phyloP scores from a whole-genome alignment of 106 monocot genomes.

The Alisma plantagoaquatica region DNA sequence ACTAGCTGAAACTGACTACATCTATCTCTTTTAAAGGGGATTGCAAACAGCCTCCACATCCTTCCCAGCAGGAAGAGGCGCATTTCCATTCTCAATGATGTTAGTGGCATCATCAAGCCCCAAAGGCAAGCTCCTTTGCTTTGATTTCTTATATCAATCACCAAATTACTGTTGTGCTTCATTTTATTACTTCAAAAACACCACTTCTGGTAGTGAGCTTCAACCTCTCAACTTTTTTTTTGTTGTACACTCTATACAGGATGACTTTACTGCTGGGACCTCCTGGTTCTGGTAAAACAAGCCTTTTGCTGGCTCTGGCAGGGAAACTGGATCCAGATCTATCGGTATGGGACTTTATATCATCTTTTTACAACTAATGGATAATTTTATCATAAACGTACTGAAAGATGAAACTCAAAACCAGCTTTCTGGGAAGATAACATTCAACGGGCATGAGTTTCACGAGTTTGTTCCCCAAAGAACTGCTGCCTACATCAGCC shows the following conservation, averaged over 20 bases:
- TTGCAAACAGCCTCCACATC: constrained; percentile 30
- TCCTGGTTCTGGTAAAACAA: constrained; percentile 68
- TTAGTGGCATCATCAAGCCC: constrained; percentile 55
- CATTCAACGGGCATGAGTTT: constrained; percentile 33
- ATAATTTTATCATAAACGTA: background rate
- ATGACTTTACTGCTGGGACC: constrained; percentile 71
- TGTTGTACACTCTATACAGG: constrained; percentile 8
- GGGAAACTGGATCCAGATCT: constrained; percentile 39
- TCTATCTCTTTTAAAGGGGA: constrained; percentile 9
- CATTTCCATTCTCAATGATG: constrained; percentile 27
- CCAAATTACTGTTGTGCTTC: background rate
- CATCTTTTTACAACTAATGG: background rate
- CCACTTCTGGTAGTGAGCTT: background rate
- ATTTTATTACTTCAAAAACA: background rate
- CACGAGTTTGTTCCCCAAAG: constrained; percentile 36
- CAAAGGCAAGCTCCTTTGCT: constrained; percentile 36
- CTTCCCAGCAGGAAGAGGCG: constrained; percentile 37
- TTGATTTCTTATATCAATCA: too few relatives aligned
- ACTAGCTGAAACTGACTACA: background rate
- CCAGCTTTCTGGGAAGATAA: constrained; percentile 37
- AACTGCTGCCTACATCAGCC: constrained; percentile 28
- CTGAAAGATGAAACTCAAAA: background rate
- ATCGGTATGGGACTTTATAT: constrained; percentile 20
- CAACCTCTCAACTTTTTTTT: background rate
- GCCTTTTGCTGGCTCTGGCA: constrained; percentile 48